Evolutionary conservation across 495 filamentous ascomycete species (phyloP).

Genomic region (Astrothelium subdiscretum): DNA sequence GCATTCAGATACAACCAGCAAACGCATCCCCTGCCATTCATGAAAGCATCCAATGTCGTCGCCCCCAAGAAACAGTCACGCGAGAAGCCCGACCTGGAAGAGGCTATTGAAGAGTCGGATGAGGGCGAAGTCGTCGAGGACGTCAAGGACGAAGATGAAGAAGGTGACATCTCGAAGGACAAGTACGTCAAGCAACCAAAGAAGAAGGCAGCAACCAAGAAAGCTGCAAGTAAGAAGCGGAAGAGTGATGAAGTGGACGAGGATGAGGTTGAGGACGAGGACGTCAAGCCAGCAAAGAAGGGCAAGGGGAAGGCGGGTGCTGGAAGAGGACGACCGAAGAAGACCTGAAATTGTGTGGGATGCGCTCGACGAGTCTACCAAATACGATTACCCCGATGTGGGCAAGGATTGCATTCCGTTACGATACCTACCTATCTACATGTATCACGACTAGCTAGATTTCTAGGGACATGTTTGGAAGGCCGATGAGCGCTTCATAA

Average conservation of each 20-base stretch:
- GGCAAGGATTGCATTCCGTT: no score
- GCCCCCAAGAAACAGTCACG: slow-evolving; percentile 58
- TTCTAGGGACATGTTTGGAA: no score
- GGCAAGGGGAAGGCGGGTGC: slow-evolving; percentile 9
- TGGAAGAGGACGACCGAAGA: slow-evolving; percentile 10
- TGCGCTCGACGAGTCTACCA: neutral
- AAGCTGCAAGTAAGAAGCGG: slow-evolving; percentile 35
- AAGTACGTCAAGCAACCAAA: slow-evolving; percentile 87
- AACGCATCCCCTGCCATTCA: slow-evolving; percentile 88
- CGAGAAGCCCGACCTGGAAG: slow-evolving; percentile 86
- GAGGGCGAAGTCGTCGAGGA: slow-evolving; percentile 53
- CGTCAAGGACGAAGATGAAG: slow-evolving; percentile 44
- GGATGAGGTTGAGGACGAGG: slow-evolving; percentile 26
- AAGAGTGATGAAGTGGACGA: slow-evolving; percentile 46
- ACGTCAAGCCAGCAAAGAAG: slow-evolving; percentile 15
- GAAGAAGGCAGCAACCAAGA: slow-evolving; percentile 27
- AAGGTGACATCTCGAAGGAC: slow-evolving; percentile 73
- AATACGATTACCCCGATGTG: no score
- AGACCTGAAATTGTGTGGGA: neutral
- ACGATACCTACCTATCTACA: no score
- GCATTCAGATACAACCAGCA: slow-evolving; percentile 61
- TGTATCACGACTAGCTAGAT: no score
- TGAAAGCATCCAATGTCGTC: slow-evolving; percentile 72
- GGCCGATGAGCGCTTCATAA: no score
- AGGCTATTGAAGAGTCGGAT: slow-evolving; percentile 88